Evolutionary conservation across 768 basidiomycete species (phyloP).

Genomic region (Termitomyces sp.): DNA sequence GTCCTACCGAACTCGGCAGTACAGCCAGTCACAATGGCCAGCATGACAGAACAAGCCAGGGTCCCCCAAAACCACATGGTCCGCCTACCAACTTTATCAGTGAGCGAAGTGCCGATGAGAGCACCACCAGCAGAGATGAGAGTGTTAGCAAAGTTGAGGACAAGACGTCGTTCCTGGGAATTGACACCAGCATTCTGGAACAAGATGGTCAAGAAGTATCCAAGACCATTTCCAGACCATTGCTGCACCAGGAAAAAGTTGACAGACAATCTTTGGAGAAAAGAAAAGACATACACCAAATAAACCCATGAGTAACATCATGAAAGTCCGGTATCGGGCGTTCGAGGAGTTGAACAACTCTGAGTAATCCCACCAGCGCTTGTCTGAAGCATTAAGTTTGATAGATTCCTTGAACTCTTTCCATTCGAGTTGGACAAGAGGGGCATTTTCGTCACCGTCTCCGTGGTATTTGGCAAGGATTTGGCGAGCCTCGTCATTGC

Average conservation of each 20-base stretch:
- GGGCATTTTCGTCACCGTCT: conserved; percentile 40
- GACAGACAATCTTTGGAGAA: too few relatives aligned
- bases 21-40: conserved; percentile 38
- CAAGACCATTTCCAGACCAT: conserved; percentile 52
- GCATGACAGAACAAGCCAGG: conserved; percentile 27
- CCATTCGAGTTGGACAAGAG: conserved; percentile 46
- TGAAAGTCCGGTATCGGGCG: conserved; percentile 38
- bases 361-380: conserved; percentile 54
- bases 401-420: conserved; percentile 48
- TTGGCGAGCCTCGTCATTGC: conserved; percentile 40
- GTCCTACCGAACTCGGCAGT: conserved; percentile 34
- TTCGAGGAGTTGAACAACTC: conserved; percentile 43
- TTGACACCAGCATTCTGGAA: conserved; percentile 33
- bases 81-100: conserved; percentile 39
- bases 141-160: conserved; percentile 38
- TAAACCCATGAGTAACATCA: conserved; percentile 49
- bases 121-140: conserved; percentile 35
- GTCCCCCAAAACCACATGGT: conserved; percentile 46
- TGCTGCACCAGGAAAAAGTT: conserved; percentile 24
- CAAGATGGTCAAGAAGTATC: conserved; percentile 40
- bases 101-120: conserved; percentile 33
- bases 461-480: conserved; percentile 52
- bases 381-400: conserved; percentile 45
- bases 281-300: conserved; percentile 33
- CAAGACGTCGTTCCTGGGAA: conserved; percentile 32